phyloP scores from a whole-genome alignment of 2,329 filamentous ascomycete species.

The Epichloe glyceriae region DNA sequence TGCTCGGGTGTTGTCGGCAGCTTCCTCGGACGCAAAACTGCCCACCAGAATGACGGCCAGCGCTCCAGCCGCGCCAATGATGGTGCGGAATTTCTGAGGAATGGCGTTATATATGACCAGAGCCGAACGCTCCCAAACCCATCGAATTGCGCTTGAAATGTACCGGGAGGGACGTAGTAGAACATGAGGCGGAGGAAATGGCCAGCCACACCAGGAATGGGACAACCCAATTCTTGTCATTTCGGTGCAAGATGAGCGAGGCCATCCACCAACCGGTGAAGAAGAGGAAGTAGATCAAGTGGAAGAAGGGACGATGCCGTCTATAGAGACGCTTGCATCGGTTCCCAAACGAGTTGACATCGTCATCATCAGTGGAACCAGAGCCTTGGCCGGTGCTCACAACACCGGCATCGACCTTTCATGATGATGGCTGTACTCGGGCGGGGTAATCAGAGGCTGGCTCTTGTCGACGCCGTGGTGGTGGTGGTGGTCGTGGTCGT shows the following conservation, averaged over 20 bases:
- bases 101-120: conserved; percentile 46
- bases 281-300: conserved; percentile 30
- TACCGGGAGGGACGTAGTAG: conserved; percentile 56
- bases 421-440: conserved; percentile 28
- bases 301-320: conserved; percentile 31
- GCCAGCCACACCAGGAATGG: conserved; percentile 72
- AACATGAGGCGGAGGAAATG: conserved; percentile 63
- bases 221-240: conserved; percentile 67
- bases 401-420: conserved; percentile 22
- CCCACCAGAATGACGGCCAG: conserved; percentile 65
- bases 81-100: conserved; percentile 52
- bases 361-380: conserved; percentile 9
- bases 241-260: conserved; percentile 55
- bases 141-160: conserved; percentile 53
- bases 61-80: conserved; percentile 49
- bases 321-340: conserved; percentile 26
- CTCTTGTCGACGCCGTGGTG: conserved; percentile 13
- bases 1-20: conserved; percentile 60
- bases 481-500: conserved; percentile 11
- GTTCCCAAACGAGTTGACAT: conserved; percentile 7
- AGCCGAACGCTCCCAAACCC: conserved; percentile 53
- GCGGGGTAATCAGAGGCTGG: conserved; percentile 13
- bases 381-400: conserved; percentile 17
- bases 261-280: conserved; percentile 63
- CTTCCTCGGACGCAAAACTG: conserved; percentile 59